Evolutionary conservation across 164 flowering plant genomes (phyloP).

Genomic region (Aristolochia californica): DNA sequence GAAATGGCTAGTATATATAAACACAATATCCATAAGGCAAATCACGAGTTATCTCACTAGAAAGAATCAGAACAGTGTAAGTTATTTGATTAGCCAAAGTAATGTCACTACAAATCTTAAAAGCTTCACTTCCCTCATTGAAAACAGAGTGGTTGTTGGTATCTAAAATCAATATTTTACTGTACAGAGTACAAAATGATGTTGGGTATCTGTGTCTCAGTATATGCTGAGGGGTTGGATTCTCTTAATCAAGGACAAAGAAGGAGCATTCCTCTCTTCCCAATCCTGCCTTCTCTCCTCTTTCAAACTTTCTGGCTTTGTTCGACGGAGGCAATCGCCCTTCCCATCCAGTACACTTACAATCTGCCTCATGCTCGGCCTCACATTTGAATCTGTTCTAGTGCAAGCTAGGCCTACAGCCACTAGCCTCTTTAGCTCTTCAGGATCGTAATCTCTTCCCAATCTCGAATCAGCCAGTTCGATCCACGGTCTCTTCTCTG

Average conservation of each 20-base stretch:
- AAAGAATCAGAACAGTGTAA: too few relatives aligned
- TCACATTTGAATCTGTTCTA: slow-evolving; percentile 39
- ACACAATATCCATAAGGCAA: too few relatives aligned
- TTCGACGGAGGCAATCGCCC: slow-evolving; percentile 26
- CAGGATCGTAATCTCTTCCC: slow-evolving; percentile 33
- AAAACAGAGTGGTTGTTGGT: too few relatives aligned
- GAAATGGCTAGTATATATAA: too few relatives aligned
- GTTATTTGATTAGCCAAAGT: too few relatives aligned
- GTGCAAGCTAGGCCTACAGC: slow-evolving; percentile 74
- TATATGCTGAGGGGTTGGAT: slow-evolving; percentile 88
- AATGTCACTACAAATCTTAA: too few relatives aligned
- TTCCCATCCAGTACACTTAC: slow-evolving; percentile 74
- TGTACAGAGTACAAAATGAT: too few relatives aligned
- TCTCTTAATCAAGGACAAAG: slow-evolving; percentile 53
- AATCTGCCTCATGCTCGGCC: slow-evolving; percentile 80
- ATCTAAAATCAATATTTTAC: too few relatives aligned
- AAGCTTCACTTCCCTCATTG: too few relatives aligned
- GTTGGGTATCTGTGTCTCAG: slow-evolving; percentile 15
- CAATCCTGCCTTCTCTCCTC: slow-evolving; percentile 57
- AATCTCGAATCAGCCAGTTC: slow-evolving; percentile 57
- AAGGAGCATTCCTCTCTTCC: slow-evolving; percentile 38
- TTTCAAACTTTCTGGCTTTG: slow-evolving; percentile 7
- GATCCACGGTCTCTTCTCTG: slow-evolving; percentile 32
- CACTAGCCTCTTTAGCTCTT: slow-evolving; percentile 51
- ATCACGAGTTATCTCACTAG: too few relatives aligned